These are phyloP conservation scores for Penicillium expansum DNA, from an alignment of 2,329 filamentous ascomycete species.

Conservation along the genomic window DNA sequence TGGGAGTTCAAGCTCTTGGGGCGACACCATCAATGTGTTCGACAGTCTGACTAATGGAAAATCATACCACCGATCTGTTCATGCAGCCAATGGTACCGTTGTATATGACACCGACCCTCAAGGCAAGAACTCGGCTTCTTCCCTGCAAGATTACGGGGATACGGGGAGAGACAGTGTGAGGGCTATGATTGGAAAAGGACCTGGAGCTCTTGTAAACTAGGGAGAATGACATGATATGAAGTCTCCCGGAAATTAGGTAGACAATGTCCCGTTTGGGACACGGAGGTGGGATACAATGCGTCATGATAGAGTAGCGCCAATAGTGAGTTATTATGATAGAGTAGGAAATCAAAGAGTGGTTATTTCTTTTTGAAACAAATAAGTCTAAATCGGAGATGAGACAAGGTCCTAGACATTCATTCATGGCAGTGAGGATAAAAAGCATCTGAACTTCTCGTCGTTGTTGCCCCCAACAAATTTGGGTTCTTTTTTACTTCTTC, in stretches of 20 bases:
- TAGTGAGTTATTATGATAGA: too few species aligned
- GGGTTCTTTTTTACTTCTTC: not conserved
- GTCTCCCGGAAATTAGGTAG: too few species aligned
- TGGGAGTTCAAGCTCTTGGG: conserved; percentile 26
- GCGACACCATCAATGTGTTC: conserved; percentile 31
- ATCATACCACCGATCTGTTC: conserved; percentile 23
- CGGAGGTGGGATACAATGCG: not conserved
- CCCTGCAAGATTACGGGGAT: not conserved
- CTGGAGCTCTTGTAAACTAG: not conserved
- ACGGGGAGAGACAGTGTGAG: not conserved
- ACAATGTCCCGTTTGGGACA: not conserved
- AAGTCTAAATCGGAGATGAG: not conserved
- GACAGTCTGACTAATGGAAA: conserved; percentile 21
- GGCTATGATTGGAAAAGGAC: not conserved
- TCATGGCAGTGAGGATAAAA: not conserved
- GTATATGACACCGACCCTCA: conserved; percentile 15
- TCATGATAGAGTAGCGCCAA: not conserved
- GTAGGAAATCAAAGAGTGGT: not conserved
- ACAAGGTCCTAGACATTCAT: not conserved
- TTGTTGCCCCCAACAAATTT: not conserved
- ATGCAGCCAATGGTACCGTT: conserved; percentile 29
- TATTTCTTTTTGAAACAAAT: too few species aligned
- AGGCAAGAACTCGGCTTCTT: not conserved
- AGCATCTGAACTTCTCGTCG: not conserved
- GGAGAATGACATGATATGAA: not conserved